Evolutionary conservation across 768 basidiomycete genomes (phyloP), one percentile per base, ranked within the genome.

Genomic region (Suillus americanus): DNA sequence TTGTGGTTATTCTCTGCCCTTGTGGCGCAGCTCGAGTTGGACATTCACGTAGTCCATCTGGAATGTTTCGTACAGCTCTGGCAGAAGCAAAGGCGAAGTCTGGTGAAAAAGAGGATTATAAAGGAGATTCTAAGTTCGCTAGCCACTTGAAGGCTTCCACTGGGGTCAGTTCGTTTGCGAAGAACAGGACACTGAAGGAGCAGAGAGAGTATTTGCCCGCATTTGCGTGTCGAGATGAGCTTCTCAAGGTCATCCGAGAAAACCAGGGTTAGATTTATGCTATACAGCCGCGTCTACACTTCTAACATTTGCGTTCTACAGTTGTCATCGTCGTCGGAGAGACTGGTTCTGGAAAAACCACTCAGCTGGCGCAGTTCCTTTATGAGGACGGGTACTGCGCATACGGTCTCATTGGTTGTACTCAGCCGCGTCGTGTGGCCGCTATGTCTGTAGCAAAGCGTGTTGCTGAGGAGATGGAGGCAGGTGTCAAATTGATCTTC

Each of bases 371-470:
- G 0, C 97, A 99, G 73, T 99, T 95, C 79, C 76, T 99, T 66
- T 94, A 98, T 73, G 97, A 99, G 75, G 97, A 99, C 67, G 97
- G 97, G 0, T 99, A 97, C 76, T 93, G 95, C 68, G 74, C 85
- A 5, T 85, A 89, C 78, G 97, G 97, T 20, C 83, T 99, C 50
- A 88, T 99, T 59, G 97, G 97, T 13, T 99, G 97, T 73, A 99
- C 97, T 0, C 97, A 99, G 74, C 97, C 97, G 57, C 87, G 97
- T 70, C 95, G 97, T 80, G 97, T 99, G 35, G 97, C 97, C 53
- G 97, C 97, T 18, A 99, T 99, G 97, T 96, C 94, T 12, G 97
- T 99, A 8, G 97, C 97, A n/a, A 99, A 99, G 80, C 95, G 97
- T 77, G 97, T 99, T 64, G 95, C 94, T 72, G 97, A 99, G 74